Percentiles rank a stretch among this genome's conserved stretches.
phyloP scores from a whole-genome alignment of 1,284 basidiomycete genomes.

The Boletellus deceptivus region DNA sequence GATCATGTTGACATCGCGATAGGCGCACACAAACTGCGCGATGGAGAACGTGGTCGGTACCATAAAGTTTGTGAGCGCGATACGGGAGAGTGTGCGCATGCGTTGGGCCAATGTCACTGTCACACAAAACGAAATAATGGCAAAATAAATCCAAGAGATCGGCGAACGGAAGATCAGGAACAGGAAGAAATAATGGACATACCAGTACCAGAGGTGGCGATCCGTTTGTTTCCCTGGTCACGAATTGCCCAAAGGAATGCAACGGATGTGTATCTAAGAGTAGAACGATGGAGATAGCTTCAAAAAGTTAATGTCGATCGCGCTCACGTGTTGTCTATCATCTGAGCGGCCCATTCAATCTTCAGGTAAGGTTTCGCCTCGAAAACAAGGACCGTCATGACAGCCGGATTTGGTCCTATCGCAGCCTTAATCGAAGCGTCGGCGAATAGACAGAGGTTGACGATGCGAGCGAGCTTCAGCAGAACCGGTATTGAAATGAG shows the following conservation, averaged over 20 bases:
- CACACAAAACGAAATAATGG: too few species aligned
- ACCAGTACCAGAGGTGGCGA: not conserved
- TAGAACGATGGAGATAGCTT: not conserved
- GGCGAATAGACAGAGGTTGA: constrained; percentile 17
- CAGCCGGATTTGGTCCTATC: not conserved
- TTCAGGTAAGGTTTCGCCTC: constrained; percentile 23
- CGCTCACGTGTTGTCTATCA: constrained; percentile 30
- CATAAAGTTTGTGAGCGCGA: constrained; percentile 25
- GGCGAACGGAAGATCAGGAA: not conserved
- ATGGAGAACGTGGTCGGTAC: constrained; percentile 28
- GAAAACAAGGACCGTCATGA: not conserved
- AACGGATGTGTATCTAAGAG: constrained; percentile 18
- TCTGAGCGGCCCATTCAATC: constrained; percentile 29
- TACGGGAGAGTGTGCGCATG: constrained; percentile 20
- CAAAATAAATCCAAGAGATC: not conserved
- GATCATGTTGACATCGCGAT: not conserved
- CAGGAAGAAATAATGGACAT: not conserved
- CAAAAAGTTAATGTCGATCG: not conserved
- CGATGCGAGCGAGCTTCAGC: constrained; percentile 17
- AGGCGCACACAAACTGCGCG: constrained; percentile 15
- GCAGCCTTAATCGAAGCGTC: constrained; percentile 6
- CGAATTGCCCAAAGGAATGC: constrained; percentile 21
- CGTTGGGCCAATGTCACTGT: constrained; percentile 17
- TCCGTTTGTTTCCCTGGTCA: not conserved
- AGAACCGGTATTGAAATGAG: constrained; percentile 11